Evolutionary conservation across 768 basidiomycete species (phyloP).

Genomic region (Pluteus cervinus): DNA sequence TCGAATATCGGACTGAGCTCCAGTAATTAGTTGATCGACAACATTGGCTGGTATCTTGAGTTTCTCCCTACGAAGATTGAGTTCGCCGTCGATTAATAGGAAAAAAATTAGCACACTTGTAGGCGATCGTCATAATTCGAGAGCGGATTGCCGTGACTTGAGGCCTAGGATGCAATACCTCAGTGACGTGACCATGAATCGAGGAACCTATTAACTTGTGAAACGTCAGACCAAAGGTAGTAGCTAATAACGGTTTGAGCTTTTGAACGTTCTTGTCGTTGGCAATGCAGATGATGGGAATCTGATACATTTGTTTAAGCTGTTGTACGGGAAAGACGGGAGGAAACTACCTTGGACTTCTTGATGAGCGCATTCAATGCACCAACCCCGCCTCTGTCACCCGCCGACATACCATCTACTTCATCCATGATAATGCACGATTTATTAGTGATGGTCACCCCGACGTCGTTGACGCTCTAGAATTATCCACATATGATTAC

Average conservation of each 20-base stretch:
- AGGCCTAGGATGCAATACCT: constrained; percentile 53
- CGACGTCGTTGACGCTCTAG: constrained; percentile 55
- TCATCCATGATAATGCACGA: constrained; percentile 98
- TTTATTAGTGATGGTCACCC: constrained; percentile 69
- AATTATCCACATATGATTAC: not conserved
- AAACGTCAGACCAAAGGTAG: constrained; percentile 75
- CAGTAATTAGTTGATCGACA: constrained; percentile 83
- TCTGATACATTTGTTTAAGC: constrained; percentile 36
- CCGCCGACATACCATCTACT: constrained; percentile 98
- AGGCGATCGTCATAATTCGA: constrained; percentile 79
- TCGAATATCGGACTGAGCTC: constrained; percentile 93
- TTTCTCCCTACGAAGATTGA: constrained; percentile 58
- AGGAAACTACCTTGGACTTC: constrained; percentile 70
- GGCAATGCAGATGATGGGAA: constrained; percentile 96
- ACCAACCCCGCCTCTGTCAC: constrained; percentile 94
- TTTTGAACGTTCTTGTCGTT: constrained; percentile 88
- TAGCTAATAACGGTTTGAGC: constrained; percentile 75
- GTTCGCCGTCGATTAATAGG: constrained; percentile 1
- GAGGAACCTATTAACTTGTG: constrained; percentile 69
- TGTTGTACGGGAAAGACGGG: not conserved
- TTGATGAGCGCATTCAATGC: constrained; percentile 89
- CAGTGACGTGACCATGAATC: no score
- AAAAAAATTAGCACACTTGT: constrained; percentile 57
- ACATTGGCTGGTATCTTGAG: constrained; percentile 90
- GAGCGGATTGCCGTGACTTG: constrained; percentile 73